Evolutionary conservation across 371 early-diverging fungal genomes (phyloP), one percentile per base, ranked within the genome.

Genomic region (Mucor saturninus): DNA sequence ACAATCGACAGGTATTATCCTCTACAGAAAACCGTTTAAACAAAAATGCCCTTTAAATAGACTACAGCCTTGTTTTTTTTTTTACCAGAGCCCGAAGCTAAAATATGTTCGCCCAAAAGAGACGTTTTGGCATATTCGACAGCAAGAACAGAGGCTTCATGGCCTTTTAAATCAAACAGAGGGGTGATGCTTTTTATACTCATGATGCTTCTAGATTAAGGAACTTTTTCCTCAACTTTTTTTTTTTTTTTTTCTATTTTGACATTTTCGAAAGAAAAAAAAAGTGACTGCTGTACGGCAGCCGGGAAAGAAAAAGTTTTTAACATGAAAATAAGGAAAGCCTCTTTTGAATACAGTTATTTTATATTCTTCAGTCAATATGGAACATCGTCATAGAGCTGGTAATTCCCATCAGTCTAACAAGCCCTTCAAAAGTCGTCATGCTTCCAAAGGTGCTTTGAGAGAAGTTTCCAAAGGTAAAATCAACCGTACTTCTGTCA

Each of bases 391-490:
- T 63, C 91, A 90, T 70, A 69, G 89, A 51, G 66, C 92, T 54
- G 86, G 90, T 56, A 75, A 79, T 54, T 83, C 93, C 54, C 94
- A 94, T 82, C 95, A 95, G 80, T 83, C 83, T 60, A 96, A 98
- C 87, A 98, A 97, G 78, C 88, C 92, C 39, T 98, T 96, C 88
- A 97, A 97, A 81, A 90, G 94, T 10, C 89, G 90, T 63, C 92
- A 93, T 85, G 86, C 94, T 37, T 78, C 93, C 5, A 97, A 96
- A 70, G 86, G 92, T 40, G 67, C 83, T 8, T 69, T 93, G 53
- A 89, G 90, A 68, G 93, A 91, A 63, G 86, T 86, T 61, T 81
- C 85, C 56, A 97, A 96, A 66, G 96, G 93, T 62, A 91, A 91
- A 72, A 86, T 91, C 31, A 86, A 91, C 69, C 84, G 91, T 7